Base-by-base conservation (phyloP, 495 filamentous ascomycete genomes). In the Jackrogersella multiformis region DNA sequence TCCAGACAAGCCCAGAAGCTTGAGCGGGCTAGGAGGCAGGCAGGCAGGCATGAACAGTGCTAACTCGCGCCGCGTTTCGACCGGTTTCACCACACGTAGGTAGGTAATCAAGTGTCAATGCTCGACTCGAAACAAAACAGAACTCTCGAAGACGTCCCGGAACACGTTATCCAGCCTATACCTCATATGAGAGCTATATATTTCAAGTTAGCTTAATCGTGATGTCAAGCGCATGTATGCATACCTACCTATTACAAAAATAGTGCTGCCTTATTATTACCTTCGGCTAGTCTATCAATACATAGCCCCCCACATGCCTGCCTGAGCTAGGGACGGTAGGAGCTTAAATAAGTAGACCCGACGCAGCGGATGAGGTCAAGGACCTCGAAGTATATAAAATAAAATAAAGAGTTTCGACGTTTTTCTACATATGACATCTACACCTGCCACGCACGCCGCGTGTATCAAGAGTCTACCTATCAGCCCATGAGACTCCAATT, bases 61-160 rank as follows among this genome's bases (percentile, higher is more conserved):
- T 26, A 62, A 38, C 30, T 55, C 39, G 53, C 53, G 56, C 44
- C 36, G 30, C 16, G 58, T 54, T 58, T 49, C 59, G 44, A 56
- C 9, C 45, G n/a, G 65, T 68, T 68, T 58, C 65, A 68, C 65
- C 58, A 62, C 45, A 44, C 54, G 58, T 59, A 56, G 45, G 13
- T 52, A 13, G 34, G 15, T 23, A 23, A 21, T 9, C 9, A 48
- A 13, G 44, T 30, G 26, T 12, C 23, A 46, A 24, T 32, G 32
- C 26, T 18, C 15, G 7, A 30, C 45, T 30, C 26, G 8, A 30
- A 49, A 13, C 26, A 49, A 13, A 9, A n/a, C 13, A 36, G 18
- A 32, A 35, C 13, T 30, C 21, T 20, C 45, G 21, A 39, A 51
- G n/a, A 21, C 34, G 53, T 42, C 36, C 35, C 26, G 36, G 36